A percentile compares a stretch with the other conserved stretches of the same genome.
Conservation (phyloP, 2,329 filamentous ascomycete species). For the Dactylellina haptotyla region DNA sequence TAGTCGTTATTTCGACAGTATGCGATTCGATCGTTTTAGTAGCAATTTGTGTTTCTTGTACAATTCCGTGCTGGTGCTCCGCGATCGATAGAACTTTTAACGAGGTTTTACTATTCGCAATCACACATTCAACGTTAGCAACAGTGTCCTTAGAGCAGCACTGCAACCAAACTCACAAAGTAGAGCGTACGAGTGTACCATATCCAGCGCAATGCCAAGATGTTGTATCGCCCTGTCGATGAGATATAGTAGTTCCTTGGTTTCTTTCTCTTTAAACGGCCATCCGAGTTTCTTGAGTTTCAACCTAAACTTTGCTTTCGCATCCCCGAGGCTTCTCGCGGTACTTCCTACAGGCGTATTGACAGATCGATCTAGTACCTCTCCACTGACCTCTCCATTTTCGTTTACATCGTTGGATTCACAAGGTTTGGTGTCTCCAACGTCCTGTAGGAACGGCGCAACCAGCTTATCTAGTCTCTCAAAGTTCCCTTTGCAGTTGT, state of each 20-base stretch:
- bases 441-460: conserved; percentile 28
- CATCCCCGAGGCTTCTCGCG: conserved; percentile 4
- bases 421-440: background rate
- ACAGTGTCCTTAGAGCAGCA: background rate
- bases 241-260: conserved; percentile 33
- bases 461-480: conserved; percentile 39
- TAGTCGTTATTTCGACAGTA: conserved; percentile 24
- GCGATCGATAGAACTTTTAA: conserved; percentile 39
- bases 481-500: conserved; percentile 44
- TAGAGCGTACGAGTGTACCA: conserved; percentile 52
- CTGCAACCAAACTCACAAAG: conserved; percentile 47
- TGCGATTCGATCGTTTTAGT: conserved; percentile 32
- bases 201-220: conserved; percentile 41
- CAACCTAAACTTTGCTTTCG: conserved; percentile 21
- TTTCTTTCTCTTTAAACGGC: conserved; percentile 51
- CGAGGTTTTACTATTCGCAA: conserved; percentile 46
- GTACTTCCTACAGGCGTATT: background rate
- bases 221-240: conserved; percentile 51
- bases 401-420: background rate
- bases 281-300: conserved; percentile 31
- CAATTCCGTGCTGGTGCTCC: conserved; percentile 29
- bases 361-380: background rate
- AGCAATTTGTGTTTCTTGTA: conserved; percentile 14
- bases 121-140: background rate
- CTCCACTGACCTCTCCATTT: background rate